Evolutionary conservation across 805 yeast genomes (phyloP), one percentile per base, ranked within the genome.

Genomic region (Wickerhamomyces rabaulensis): DNA sequence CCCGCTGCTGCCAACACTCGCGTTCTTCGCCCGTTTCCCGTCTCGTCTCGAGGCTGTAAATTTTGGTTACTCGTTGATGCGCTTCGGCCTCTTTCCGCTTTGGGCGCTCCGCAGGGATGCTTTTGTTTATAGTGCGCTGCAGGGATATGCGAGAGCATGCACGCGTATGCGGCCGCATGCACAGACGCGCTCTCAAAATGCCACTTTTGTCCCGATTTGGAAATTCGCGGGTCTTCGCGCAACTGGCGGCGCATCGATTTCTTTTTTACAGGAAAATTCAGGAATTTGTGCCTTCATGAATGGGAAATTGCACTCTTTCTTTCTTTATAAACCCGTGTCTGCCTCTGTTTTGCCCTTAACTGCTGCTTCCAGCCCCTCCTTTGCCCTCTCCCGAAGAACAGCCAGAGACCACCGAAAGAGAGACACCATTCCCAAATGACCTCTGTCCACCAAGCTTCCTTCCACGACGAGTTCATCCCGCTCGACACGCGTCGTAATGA

Each of bases 401-500:
- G n/a, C n/a, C n/a, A n/a, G n/a, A n/a, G n/a, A n/a, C n/a, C n/a
- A n/a, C n/a, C n/a, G n/a, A 12, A 27, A 27, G 8, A 27, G 31
- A 27, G n/a, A 13, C 31, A 13, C 31, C n/a, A 27, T 13, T 13
- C n/a, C 8, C n/a, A n/a, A n/a, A 17, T 38, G 42, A 38, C 25
- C 16, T 33, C 36, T 9, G 36, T 33, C 12, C 36, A 33, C 16
- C 36, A 33, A 17, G 20, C 17, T 17, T 16, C 36, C 20, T 33
- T 33, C 20, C 36, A 33, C 10, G 36, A 33, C 12, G 36, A 33
- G 36, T 33, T 33, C 20, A 33, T 33, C 12, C 36, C 36, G 20
- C 36, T 57, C 6, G 62, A 59, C 39, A 39, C 56, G 6, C 52
- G 48, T 3, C 55, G 60, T 15, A 50, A 49, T 41, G 52, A 57